These are phyloP conservation scores for Talaromyces atroroseus DNA, from an alignment of 2,329 filamentous ascomycete species.

Conservation along the genomic window DNA sequence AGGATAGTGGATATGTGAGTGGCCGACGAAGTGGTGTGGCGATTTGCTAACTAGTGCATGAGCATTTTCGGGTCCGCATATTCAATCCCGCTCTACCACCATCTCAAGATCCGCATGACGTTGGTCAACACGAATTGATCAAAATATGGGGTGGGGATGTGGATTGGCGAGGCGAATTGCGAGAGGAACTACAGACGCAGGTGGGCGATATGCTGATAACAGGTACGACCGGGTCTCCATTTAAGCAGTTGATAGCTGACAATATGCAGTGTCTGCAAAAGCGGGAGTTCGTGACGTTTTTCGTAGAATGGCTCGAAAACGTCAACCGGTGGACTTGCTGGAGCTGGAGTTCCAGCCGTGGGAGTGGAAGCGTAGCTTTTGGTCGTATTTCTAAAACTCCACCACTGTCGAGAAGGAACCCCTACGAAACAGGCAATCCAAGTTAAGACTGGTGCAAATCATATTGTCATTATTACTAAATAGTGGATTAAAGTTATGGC, in stretches of 20 bases:
- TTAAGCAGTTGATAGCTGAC: slow-evolving; percentile 1
- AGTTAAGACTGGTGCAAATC: neutral
- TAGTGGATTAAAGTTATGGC: too few relatives aligned
- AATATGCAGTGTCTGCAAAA: slow-evolving; percentile 15
- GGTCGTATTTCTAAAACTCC: slow-evolving; percentile 2
- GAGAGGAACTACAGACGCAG: slow-evolving; percentile 9
- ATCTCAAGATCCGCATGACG: slow-evolving; percentile 2
- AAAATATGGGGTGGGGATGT: slow-evolving; percentile 14
- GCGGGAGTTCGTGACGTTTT: slow-evolving; percentile 13
- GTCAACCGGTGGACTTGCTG: slow-evolving; percentile 17
- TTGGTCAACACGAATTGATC: slow-evolving; percentile 20
- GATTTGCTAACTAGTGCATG: neutral
- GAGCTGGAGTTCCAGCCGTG: slow-evolving; percentile 21
- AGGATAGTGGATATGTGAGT: slow-evolving; percentile 19
- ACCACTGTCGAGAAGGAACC: neutral
- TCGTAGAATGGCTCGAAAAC: slow-evolving; percentile 13
- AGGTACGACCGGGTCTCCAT: slow-evolving; percentile 1
- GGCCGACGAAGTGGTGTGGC: neutral
- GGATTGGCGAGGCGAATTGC: slow-evolving; percentile 16
- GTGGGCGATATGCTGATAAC: slow-evolving; percentile 16
- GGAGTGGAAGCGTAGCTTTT: slow-evolving; percentile 13
- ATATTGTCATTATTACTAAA: too few relatives aligned
- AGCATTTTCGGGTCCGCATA: slow-evolving; percentile 15
- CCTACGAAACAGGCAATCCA: neutral
- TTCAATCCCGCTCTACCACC: slow-evolving; percentile 11